Evolutionary conservation across 225 moss, liverwort and hornwort genomes (phyloP), one percentile per base, ranked within the genome.

Genomic region (Takakia lepidozioides): DNA sequence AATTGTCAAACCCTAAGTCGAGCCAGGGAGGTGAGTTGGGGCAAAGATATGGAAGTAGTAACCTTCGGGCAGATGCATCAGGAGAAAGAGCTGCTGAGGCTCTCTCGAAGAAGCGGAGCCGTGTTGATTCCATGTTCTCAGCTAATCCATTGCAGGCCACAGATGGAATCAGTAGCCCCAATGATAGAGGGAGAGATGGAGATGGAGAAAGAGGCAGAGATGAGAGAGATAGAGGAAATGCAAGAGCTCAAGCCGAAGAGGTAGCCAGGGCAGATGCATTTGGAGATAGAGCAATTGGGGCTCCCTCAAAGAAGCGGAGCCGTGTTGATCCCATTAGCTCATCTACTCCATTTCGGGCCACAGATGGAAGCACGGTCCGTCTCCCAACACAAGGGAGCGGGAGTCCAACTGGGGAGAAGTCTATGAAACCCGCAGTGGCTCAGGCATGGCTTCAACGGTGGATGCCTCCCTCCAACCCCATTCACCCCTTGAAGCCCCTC

Each of bases 401-500:
- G 13, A 25, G 32, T 18, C 8, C 39, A 24, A 39, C n/a, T 24
- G 57, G 32, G n/a, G 49, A 46, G 15, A 20, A 29, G 26, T 35
- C 27, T 39, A 64, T 38, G 39, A 28, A 29, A 24, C 18, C 57
- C 32, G 27, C 54, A 25, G 54, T 6, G 29, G 24, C 69, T 36
- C 69, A 61, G 25, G 52, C 74, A 8, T 75, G 74, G 74, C 69
- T 75, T 52, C 65, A 69, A 29, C 59, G 74, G 34, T 75, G 74
- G 74, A 75, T 69, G 74, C 51, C 69, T 38, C 27, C 64, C 55
- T 61, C 60, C 24, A 69, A 61, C 34, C 58, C 61, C 64, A 60
- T 61, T 60, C 24, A 69, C 60, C 34, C 58, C 61, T 2, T 2
- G 29, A 61, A 50, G 43, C 27, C 22, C 28, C 49, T 49, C 24